Evolutionary conservation across 371 early-diverging fungal genomes (phyloP).

Genomic region (Zychaea mexicana): DNA sequence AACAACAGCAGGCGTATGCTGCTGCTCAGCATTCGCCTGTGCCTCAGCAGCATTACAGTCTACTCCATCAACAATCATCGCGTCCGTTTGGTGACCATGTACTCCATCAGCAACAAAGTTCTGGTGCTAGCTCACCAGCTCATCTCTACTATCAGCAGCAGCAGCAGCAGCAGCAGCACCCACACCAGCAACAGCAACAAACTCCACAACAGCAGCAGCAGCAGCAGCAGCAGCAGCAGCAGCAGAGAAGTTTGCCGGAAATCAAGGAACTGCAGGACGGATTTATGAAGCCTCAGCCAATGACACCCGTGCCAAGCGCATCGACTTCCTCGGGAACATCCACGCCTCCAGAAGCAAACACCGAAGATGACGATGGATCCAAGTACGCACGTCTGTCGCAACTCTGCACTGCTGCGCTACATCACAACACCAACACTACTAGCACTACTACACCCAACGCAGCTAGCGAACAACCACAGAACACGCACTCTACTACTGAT

Average conservation of each 20-base stretch:
- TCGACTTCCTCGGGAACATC: slow-evolving; percentile 40
- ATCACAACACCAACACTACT: slow-evolving; percentile 13
- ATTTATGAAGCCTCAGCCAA: slow-evolving; percentile 24
- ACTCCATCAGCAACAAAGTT: slow-evolving; percentile 9
- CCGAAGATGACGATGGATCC: slow-evolving; percentile 36
- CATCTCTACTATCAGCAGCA: slow-evolving; percentile 18
- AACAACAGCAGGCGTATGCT: slow-evolving; percentile 9
- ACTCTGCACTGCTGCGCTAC: slow-evolving; percentile 45
- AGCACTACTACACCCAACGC: background rate
- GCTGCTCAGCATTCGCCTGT: slow-evolving; percentile 9
- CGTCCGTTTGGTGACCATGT: slow-evolving; percentile 12
- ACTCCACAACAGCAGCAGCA: background rate
- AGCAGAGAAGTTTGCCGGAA: slow-evolving; percentile 11
- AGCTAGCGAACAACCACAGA: background rate
- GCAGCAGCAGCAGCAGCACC: slow-evolving; percentile 4
- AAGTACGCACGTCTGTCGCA: slow-evolving; percentile 44
- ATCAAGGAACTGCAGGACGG: slow-evolving; percentile 6
- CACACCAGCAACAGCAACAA: slow-evolving; percentile 2
- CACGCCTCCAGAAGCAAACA: slow-evolving; percentile 34
- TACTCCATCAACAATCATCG: slow-evolving; percentile 7
- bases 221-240: slow-evolving; percentile 5
- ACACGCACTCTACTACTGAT: background rate
- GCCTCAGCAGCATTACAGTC: slow-evolving; percentile 8
- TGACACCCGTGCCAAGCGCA: slow-evolving; percentile 43
- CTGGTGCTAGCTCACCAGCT: slow-evolving; percentile 5